These are phyloP conservation scores for Macadamia integrifolia DNA, from an alignment of 164 flowering plant genomes.

Conservation along the genomic window DNA sequence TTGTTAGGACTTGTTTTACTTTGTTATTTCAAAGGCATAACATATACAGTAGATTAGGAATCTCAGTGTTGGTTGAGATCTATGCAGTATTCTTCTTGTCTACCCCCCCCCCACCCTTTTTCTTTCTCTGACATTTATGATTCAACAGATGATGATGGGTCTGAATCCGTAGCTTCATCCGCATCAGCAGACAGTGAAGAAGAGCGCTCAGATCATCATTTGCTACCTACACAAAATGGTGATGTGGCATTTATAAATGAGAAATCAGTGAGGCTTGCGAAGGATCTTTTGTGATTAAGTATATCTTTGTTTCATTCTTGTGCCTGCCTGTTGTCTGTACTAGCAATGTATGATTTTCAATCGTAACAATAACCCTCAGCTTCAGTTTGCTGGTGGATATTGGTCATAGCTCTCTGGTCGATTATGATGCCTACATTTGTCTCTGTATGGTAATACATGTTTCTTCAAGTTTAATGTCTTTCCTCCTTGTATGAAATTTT, in stretches of 20 bases:
- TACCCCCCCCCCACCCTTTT: background rate
- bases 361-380: conserved; percentile 10
- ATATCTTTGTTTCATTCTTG: background rate
- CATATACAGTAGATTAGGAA: no score
- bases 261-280: conserved; percentile 54
- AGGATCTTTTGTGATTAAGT: conserved; percentile 38
- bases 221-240: conserved; percentile 48
- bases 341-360: conserved; percentile 15
- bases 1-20: no score
- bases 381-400: no score
- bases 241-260: conserved; percentile 67
- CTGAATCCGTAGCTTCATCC: conserved; percentile 49
- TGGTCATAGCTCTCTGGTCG: no score
- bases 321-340: conserved; percentile 12
- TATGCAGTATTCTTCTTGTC: background rate
- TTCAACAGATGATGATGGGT: conserved; percentile 50
- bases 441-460: no score
- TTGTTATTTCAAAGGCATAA: no score
- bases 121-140: background rate
- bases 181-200: conserved; percentile 42
- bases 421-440: no score
- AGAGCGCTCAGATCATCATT: conserved; percentile 52
- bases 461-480: no score
- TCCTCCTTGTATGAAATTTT: no score
- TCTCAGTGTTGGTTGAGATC: no score